Evolutionary conservation across 805 yeast species (phyloP).

Genomic region (Candida sonorensis): DNA sequence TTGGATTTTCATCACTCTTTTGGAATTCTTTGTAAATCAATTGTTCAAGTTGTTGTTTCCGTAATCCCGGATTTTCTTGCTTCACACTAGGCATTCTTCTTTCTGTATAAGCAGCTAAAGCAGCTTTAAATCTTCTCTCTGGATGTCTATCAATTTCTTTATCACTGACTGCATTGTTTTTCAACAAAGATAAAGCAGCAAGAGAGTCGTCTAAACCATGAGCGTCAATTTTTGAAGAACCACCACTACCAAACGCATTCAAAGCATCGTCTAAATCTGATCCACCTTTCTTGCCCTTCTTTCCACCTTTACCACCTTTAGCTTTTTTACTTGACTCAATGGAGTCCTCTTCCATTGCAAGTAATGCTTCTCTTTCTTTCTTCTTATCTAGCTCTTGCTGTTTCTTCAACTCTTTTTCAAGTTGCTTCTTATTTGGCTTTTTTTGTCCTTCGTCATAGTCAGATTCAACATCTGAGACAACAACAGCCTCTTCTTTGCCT

Average conservation of each 20-base stretch:
- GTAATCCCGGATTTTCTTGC: constrained; percentile 72
- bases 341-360: constrained; percentile 56
- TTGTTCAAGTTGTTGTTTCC: constrained; percentile 73
- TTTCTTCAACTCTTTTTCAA: constrained; percentile 58
- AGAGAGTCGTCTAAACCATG: constrained; percentile 72
- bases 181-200: constrained; percentile 67
- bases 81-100: constrained; percentile 63
- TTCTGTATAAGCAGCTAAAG: constrained; percentile 65
- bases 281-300: constrained; percentile 41
- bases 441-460: constrained; percentile 71
- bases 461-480: constrained; percentile 39
- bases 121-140: constrained; percentile 83
- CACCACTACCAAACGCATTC: constrained; percentile 38
- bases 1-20: constrained; percentile 75
- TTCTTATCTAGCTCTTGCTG: constrained; percentile 74
- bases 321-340: constrained; percentile 42
- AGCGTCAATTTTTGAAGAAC: constrained; percentile 48
- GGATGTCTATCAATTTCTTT: constrained; percentile 81
- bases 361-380: constrained; percentile 69
- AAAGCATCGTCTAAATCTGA: constrained; percentile 61
- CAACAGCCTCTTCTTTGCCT: constrained; percentile 45
- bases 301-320: constrained; percentile 42
- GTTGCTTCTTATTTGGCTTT: constrained; percentile 62
- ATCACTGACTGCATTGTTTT: constrained; percentile 45
- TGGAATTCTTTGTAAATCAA: constrained; percentile 73